Evolutionary conservation across 75 land plant genomes (phyloP).

Genomic region (Ceratopteris richardii): DNA sequence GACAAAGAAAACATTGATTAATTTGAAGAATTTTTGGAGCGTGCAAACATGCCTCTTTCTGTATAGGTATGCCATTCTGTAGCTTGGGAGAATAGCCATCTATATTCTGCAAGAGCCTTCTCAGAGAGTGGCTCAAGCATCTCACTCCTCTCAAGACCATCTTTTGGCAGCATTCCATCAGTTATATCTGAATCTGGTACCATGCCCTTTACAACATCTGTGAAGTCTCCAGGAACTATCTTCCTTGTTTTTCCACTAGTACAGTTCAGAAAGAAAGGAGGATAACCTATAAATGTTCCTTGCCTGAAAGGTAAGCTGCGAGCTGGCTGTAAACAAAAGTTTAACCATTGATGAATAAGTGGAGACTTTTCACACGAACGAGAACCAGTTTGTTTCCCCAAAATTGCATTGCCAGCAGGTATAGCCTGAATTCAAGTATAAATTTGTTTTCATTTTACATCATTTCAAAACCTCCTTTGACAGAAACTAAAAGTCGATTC

Average conservation of each 20-base stretch:
- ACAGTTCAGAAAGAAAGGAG: conserved; percentile 38
- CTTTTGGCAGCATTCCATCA: conserved; percentile 59
- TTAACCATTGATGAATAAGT: conserved; percentile 80
- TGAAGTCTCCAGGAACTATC: too few species aligned
- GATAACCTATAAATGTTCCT: conserved; percentile 62
- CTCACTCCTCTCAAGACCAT: conserved; percentile 64
- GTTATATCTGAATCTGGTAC: conserved; percentile 62
- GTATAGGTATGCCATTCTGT: too few species aligned
- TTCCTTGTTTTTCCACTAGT: background rate
- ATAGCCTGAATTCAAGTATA: conserved; percentile 63
- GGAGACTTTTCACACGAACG: conserved; percentile 83
- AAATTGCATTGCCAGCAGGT: conserved; percentile 52
- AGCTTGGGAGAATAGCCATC: conserved; percentile 33
- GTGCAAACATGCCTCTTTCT: too few species aligned
- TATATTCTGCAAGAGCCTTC: conserved; percentile 40
- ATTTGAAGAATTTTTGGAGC: too few species aligned
- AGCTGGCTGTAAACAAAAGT: conserved; percentile 77
- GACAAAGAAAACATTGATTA: too few species aligned
- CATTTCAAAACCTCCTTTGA: too few species aligned
- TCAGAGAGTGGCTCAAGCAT: conserved; percentile 75
- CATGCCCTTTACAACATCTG: conserved; percentile 19
- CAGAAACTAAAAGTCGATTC: too few species aligned
- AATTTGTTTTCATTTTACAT: too few species aligned
- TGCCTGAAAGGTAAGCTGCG: conserved; percentile 63
- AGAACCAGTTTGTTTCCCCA: conserved; percentile 50